phyloP scores from a whole-genome alignment of 306 rosid genomes.

The Gleditsia sinensis region DNA sequence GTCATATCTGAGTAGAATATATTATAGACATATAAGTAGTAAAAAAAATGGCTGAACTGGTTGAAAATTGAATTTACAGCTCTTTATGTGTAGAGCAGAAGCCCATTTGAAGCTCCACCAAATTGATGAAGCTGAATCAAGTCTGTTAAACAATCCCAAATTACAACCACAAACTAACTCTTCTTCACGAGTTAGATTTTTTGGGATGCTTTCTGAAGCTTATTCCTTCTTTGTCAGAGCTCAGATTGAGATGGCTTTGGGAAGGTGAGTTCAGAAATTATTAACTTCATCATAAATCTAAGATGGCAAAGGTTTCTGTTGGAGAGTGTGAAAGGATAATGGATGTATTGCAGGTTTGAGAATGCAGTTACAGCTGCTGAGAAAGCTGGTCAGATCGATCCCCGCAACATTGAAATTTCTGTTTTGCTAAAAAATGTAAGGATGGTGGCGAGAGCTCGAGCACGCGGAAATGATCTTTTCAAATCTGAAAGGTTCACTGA shows the following conservation, averaged over 20 bases:
- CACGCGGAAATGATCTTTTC: constrained; percentile 80
- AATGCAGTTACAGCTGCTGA: constrained; percentile 80
- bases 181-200: constrained; percentile 46
- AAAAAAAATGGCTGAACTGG: constrained; percentile 38
- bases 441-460: constrained; percentile 73
- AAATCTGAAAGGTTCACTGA: constrained; percentile 82
- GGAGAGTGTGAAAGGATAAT: constrained; percentile 62
- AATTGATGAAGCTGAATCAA: constrained; percentile 64
- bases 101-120: constrained; percentile 78
- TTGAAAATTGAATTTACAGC: constrained; percentile 69
- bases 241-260: constrained; percentile 74
- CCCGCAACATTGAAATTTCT: constrained; percentile 66
- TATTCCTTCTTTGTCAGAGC: constrained; percentile 60
- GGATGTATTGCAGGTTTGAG: constrained; percentile 88
- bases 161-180: constrained; percentile 34
- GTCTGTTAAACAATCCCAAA: constrained; percentile 49
- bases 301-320: constrained; percentile 37
- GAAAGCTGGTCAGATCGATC: constrained; percentile 70
- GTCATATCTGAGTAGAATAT: not conserved
- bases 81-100: constrained; percentile 76
- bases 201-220: constrained; percentile 73
- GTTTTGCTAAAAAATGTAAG: constrained; percentile 62
- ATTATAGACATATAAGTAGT: not conserved
- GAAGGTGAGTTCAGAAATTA: constrained; percentile 63
- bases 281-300: constrained; percentile 41